Conservation (phyloP, 768 basidiomycete species). For the Panellus pusillus region DNA sequence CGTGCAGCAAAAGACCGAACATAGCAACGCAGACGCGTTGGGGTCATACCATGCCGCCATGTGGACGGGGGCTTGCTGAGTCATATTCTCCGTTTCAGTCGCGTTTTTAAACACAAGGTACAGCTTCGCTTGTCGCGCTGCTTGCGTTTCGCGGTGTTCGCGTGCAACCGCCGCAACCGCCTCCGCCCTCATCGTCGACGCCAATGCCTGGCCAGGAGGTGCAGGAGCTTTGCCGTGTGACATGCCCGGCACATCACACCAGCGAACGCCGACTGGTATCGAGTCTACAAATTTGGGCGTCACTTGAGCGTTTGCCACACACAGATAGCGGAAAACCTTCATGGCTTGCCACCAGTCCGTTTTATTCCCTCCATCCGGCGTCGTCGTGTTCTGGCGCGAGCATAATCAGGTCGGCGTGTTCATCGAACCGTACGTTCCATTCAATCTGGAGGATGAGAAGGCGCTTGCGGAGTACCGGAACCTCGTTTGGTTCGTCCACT, state of each 20-base stretch:
- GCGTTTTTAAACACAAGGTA: no score
- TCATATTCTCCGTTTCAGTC: no score
- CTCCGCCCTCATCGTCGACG: no score
- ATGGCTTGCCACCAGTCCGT: constrained; percentile 82
- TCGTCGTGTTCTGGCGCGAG: constrained; percentile 15
- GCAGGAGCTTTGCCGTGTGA: no score
- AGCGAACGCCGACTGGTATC: no score
- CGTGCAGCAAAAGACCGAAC: constrained; percentile 34
- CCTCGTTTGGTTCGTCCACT: constrained; percentile 34
- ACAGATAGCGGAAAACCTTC: constrained; percentile 31
- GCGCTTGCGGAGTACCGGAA: constrained; percentile 31
- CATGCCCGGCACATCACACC: no score
- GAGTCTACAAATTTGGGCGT: constrained; percentile 86
- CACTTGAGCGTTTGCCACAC: constrained; percentile 60
- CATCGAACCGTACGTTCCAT: constrained; percentile 17
- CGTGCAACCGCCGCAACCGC: no score
- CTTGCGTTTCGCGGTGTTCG: no score
- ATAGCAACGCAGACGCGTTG: constrained; percentile 3
- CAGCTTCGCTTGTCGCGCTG: no score
- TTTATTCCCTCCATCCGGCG: not conserved
- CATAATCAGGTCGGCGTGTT: constrained; percentile 25
- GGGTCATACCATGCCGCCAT: constrained; percentile 17
- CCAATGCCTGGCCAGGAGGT: no score
- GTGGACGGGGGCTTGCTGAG: constrained; percentile 16
- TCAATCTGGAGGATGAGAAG: constrained; percentile 6